Conservation (phyloP, 768 basidiomycete species). For the Polyporus arcularius region DNA sequence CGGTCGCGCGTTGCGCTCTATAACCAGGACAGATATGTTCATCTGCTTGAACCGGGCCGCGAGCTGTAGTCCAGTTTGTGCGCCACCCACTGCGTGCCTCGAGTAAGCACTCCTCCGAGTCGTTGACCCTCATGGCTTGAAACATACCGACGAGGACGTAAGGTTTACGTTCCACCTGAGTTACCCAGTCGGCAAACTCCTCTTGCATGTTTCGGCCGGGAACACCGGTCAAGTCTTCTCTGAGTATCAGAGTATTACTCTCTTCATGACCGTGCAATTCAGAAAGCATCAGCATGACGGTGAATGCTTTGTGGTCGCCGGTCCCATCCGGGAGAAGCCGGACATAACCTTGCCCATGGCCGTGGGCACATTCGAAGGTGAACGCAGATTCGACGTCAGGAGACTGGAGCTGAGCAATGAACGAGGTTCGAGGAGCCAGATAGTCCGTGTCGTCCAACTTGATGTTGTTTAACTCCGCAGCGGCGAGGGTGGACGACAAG, state of each 20-base stretch:
- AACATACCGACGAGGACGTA: slow-evolving; percentile 42
- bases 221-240: slow-evolving; percentile 6
- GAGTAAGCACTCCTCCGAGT: too few relatives aligned
- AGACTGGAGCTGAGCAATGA: not conserved
- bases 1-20: slow-evolving; percentile 37
- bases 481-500: slow-evolving; percentile 5
- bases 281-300: slow-evolving; percentile 18
- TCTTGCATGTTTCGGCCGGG: slow-evolving; percentile 29
- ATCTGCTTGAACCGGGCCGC: slow-evolving; percentile 46
- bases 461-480: slow-evolving; percentile 15
- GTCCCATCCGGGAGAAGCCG: slow-evolving; percentile 30
- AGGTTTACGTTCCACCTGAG: slow-evolving; percentile 40
- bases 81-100: slow-evolving; percentile 39
- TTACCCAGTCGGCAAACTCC: slow-evolving; percentile 31
- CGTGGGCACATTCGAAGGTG: slow-evolving; percentile 37
- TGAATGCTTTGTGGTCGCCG: slow-evolving; percentile 37
- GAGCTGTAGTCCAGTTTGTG: slow-evolving; percentile 44
- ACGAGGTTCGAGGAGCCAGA: slow-evolving; percentile 10
- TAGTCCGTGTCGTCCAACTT: slow-evolving; percentile 16
- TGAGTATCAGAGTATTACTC: slow-evolving; percentile 3
- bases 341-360: slow-evolving; percentile 36
- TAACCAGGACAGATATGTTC: slow-evolving; percentile 38
- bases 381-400: slow-evolving; percentile 29
- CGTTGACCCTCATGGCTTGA: not conserved
- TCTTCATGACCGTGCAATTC: slow-evolving; percentile 40